These are phyloP conservation scores for Passiflora organensis DNA, from an alignment of 345 rosid species.

Conservation along the genomic window DNA sequence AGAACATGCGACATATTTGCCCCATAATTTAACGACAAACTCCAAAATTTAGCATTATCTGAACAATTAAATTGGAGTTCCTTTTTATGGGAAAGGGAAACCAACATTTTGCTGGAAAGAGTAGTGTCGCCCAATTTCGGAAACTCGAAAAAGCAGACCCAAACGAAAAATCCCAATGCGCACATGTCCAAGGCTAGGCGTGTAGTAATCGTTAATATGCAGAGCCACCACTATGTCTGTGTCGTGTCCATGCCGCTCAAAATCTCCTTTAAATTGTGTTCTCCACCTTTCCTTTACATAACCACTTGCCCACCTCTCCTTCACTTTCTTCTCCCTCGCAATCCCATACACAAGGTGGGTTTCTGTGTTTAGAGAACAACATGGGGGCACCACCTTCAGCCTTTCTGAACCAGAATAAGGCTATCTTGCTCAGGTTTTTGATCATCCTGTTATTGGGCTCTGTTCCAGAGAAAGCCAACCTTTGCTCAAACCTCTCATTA, in stretches of 20 bases:
- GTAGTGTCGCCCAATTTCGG: too few species aligned
- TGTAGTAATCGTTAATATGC: too few species aligned
- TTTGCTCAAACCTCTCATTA: conserved; percentile 38
- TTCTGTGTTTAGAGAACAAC: conserved; percentile 13
- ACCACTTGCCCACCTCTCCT: conserved; percentile 36
- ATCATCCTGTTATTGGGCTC: conserved; percentile 54
- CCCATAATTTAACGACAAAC: too few species aligned
- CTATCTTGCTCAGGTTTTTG: conserved; percentile 39
- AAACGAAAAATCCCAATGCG: too few species aligned
- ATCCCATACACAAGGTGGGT: conserved; percentile 4
- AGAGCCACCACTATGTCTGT: too few species aligned
- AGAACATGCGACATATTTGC: too few species aligned
- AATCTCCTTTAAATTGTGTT: conserved; percentile 61
- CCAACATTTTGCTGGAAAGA: too few species aligned
- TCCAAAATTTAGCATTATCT: too few species aligned
- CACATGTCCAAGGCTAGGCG: too few species aligned
- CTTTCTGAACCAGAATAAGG: conserved; percentile 39
- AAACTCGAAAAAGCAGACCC: too few species aligned
- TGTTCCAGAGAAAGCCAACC: conserved; percentile 45
- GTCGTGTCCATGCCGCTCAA: conserved; percentile 45
- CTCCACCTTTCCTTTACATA: conserved; percentile 36
- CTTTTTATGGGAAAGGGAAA: too few species aligned
- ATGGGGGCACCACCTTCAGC: conserved; percentile 46
- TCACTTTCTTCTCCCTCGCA: neutral
- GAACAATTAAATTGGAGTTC: too few species aligned